Conservation (phyloP, 345 rosid species). For the Sonneratia alba region DNA sequence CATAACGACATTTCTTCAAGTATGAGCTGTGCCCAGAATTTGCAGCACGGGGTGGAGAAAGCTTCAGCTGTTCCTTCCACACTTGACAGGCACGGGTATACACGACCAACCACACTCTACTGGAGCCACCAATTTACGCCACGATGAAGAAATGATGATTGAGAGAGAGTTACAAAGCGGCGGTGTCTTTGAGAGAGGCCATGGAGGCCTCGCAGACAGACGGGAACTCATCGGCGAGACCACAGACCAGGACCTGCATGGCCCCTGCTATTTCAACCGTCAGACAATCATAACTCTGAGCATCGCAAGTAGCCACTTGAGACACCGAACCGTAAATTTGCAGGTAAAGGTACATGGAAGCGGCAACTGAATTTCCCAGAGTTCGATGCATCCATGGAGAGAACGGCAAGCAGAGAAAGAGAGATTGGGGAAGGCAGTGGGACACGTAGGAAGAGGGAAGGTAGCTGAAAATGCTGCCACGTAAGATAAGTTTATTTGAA, state of each 20-base stretch:
- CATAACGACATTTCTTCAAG: neutral
- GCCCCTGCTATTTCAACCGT: conserved; percentile 46
- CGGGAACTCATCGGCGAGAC: conserved; percentile 80
- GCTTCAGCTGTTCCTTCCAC: too few relatives aligned
- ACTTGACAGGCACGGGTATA: too few relatives aligned
- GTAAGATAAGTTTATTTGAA: neutral
- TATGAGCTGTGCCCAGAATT: neutral
- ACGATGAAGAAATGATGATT: neutral
- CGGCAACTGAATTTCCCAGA: conserved; percentile 54
- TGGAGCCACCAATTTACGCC: neutral
- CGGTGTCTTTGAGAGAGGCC: conserved; percentile 74
- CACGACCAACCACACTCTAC: neutral
- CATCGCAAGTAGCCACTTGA: neutral
- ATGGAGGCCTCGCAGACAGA: conserved; percentile 67
- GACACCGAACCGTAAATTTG: conserved; percentile 5
- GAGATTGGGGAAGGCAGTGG: neutral
- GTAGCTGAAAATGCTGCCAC: neutral
- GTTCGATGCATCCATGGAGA: conserved; percentile 68
- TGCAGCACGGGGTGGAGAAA: too few relatives aligned
- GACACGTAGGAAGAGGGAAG: neutral
- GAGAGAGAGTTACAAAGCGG: conserved; percentile 37
- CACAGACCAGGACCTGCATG: conserved; percentile 68
- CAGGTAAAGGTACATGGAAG: conserved; percentile 38
- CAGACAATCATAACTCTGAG: neutral
- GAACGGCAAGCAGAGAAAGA: neutral